Evolutionary conservation across 768 basidiomycete genomes (phyloP).

Genomic region (Lactarius sp.): DNA sequence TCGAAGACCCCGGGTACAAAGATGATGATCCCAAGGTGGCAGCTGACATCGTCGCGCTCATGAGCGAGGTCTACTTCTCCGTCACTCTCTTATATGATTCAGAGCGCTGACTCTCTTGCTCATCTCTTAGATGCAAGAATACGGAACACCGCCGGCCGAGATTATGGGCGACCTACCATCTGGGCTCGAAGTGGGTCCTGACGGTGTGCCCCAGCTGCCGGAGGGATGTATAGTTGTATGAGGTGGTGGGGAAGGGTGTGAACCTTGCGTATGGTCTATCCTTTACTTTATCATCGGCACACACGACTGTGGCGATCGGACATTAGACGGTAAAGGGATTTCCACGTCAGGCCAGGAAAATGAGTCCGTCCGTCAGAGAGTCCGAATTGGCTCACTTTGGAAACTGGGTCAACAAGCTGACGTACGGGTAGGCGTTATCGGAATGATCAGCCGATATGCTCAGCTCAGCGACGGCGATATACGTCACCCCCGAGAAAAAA

Average conservation of each 20-base stretch:
- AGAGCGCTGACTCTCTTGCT: background rate
- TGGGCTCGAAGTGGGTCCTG: conserved; percentile 51
- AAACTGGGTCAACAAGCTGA: background rate
- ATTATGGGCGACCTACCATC: conserved; percentile 82
- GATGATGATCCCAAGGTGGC: conserved; percentile 48
- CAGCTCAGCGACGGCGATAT: conserved; percentile 4
- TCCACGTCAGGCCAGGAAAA: background rate
- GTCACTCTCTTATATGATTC: background rate
- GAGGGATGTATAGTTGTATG: conserved; percentile 34
- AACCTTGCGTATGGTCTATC: background rate
- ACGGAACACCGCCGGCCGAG: conserved; percentile 73
- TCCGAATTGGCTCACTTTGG: background rate
- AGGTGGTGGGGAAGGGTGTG: background rate
- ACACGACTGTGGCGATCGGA: background rate
- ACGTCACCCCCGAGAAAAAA: background rate
- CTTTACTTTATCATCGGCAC: conserved; percentile 3
- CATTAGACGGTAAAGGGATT: background rate
- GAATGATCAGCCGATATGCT: conserved; percentile 7
- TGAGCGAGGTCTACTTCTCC: conserved; percentile 57
- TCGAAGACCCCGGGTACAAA: conserved; percentile 55
- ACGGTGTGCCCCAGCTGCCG: conserved; percentile 49
- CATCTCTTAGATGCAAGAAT: conserved; percentile 62
- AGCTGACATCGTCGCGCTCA: conserved; percentile 55
- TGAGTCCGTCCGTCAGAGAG: background rate
- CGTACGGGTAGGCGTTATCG: conserved; percentile 5